Conservation (phyloP, 2,329 filamentous ascomycete species). For the Hymenoscyphus fraxineus region DNA sequence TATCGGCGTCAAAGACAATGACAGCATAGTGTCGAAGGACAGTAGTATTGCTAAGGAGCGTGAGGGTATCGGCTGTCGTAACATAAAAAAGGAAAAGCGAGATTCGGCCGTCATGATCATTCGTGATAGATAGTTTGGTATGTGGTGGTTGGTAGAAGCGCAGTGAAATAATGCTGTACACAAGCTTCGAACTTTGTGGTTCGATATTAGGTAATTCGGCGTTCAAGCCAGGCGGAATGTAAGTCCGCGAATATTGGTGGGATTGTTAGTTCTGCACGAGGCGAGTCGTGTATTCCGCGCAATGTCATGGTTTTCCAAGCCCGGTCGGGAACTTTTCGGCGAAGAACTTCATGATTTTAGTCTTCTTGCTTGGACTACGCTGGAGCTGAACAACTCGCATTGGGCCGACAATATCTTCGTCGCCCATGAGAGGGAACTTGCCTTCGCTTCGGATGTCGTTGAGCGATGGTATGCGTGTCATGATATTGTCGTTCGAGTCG, state of each 20-base stretch:
- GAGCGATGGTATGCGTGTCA: conserved; percentile 65
- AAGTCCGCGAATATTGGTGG: conserved; percentile 1
- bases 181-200: not conserved
- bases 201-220: conserved; percentile 6
- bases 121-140: conserved; percentile 5
- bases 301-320: conserved; percentile 26
- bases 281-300: not conserved
- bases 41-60: conserved; percentile 28
- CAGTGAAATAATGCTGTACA: conserved; percentile 12
- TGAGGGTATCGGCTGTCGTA: conserved; percentile 19
- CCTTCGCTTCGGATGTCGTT: conserved; percentile 63
- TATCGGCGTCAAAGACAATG: not conserved
- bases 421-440: conserved; percentile 84
- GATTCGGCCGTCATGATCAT: conserved; percentile 8
- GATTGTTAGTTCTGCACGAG: not conserved
- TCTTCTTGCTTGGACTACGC: conserved; percentile 32
- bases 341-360: conserved; percentile 34
- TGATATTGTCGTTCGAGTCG: conserved; percentile 40
- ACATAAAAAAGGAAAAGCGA: not conserved
- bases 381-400: conserved; percentile 52
- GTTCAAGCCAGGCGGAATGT: not conserved
- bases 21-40: not conserved
- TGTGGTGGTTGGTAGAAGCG: not conserved
- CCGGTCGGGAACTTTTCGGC: conserved; percentile 34
- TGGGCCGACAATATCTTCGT: conserved; percentile 89